Evolutionary conservation across 352 stramenopile genomes (phyloP).

Genomic region (Phytophthora sp.): DNA sequence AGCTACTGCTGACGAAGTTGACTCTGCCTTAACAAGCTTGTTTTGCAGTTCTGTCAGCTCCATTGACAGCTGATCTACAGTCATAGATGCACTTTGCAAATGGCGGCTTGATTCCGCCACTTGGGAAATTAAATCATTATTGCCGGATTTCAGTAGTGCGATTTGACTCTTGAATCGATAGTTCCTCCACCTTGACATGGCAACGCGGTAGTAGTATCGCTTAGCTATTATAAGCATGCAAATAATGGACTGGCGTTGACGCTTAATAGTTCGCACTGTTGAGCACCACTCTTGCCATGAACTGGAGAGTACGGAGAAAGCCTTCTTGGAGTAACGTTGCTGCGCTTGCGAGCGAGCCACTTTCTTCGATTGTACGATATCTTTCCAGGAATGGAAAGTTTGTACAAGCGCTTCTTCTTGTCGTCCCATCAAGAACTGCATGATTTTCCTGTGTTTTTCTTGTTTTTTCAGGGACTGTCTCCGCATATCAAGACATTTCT

Average conservation of each 20-base stretch:
- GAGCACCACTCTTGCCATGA: constrained; percentile 20
- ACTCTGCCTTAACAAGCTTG: constrained; percentile 20
- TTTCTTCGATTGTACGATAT: not conserved
- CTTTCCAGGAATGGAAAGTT: constrained; percentile 43
- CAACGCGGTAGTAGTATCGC: constrained; percentile 21
- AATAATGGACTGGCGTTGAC: constrained; percentile 5
- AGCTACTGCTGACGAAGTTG: constrained; percentile 1
- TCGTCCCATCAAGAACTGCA: constrained; percentile 44
- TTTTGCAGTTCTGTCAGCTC: constrained; percentile 17
- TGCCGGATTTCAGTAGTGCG: not conserved
- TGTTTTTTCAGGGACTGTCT: constrained; percentile 3
- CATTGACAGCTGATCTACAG: constrained; percentile 16
- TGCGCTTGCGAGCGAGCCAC: constrained; percentile 3
- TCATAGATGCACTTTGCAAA: constrained; percentile 14
- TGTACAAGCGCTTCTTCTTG: constrained; percentile 28
- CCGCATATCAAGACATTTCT: constrained; percentile 11
- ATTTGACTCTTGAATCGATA: constrained; percentile 25
- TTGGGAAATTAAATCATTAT: constrained; percentile 10
- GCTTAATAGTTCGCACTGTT: not conserved
- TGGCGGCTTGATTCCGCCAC: constrained; percentile 7
- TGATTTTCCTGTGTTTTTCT: constrained; percentile 40
- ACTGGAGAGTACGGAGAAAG: not conserved
- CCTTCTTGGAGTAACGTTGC: constrained; percentile 7
- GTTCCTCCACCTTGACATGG: constrained; percentile 32
- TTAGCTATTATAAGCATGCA: constrained; percentile 5